A percentile compares a stretch with the other conserved stretches of the same genome.
These are phyloP conservation scores for Quercus glauca DNA, from an alignment of 306 rosid genomes.

Conservation along the genomic window DNA sequence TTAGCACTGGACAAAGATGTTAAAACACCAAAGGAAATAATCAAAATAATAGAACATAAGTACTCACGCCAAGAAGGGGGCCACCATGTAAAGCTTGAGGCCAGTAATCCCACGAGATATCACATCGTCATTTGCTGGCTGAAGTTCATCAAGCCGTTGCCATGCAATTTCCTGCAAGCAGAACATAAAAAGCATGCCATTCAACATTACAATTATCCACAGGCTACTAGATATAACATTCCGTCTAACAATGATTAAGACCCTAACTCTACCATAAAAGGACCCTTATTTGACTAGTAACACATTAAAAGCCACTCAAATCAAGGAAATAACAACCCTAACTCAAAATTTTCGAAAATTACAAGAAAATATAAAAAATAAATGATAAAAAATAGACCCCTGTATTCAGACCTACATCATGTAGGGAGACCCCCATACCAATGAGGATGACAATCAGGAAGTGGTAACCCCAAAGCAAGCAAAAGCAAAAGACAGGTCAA, in stretches of 20 bases:
- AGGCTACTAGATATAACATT: neutral
- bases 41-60: constrained; percentile 17
- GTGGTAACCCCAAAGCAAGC: too few relatives aligned
- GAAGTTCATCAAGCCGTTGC: constrained; percentile 92
- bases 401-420: too few relatives aligned
- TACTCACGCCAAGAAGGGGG: constrained; percentile 90
- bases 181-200: constrained; percentile 16
- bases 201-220: constrained; percentile 21
- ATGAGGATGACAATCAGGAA: too few relatives aligned
- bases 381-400: too few relatives aligned
- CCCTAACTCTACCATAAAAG: too few relatives aligned
- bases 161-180: constrained; percentile 88
- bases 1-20: neutral
- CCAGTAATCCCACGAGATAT: constrained; percentile 95
- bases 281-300: too few relatives aligned
- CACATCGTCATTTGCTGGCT: constrained; percentile 73
- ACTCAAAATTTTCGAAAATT: too few relatives aligned
- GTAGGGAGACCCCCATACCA: too few relatives aligned
- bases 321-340: too few relatives aligned
- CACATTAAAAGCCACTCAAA: too few relatives aligned
- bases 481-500: too few relatives aligned
- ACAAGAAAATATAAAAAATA: too few relatives aligned
- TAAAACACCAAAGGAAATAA: constrained; percentile 21
- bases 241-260: neutral
- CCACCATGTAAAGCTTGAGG: constrained; percentile 97